Conservation (phyloP, 2,329 filamentous ascomycete genomes). For the Penicillium sp. region DNA sequence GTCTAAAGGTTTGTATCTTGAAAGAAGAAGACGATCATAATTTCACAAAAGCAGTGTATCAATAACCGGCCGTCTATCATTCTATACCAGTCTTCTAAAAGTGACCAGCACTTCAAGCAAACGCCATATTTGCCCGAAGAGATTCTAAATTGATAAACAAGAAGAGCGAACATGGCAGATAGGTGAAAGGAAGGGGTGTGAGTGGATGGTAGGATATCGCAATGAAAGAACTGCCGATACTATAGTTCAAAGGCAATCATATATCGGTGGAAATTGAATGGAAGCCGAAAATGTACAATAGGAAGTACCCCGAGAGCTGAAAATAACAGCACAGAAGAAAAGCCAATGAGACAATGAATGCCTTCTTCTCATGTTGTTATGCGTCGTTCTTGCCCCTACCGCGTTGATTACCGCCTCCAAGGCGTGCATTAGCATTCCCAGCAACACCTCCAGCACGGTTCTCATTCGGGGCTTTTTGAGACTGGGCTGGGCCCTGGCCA, state of each 20-base stretch:
- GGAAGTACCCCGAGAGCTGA: neutral
- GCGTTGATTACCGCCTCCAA: slow-evolving; percentile 24
- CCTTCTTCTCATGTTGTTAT: neutral
- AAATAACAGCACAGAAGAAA: neutral
- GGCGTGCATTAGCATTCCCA: slow-evolving; percentile 20
- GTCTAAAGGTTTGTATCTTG: neutral
- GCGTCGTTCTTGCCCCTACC: slow-evolving; percentile 23
- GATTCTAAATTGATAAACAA: neutral
- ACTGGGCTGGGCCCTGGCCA: slow-evolving; percentile 13
- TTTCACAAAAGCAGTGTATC: neutral
- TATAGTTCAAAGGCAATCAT: neutral
- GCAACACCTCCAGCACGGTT: slow-evolving; percentile 11
- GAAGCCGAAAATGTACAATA: neutral
- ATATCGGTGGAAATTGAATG: neutral
- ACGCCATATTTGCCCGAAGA: neutral
- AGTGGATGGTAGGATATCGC: neutral
- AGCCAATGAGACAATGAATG: neutral
- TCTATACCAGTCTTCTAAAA: neutral
- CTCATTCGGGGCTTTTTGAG: slow-evolving; percentile 11
- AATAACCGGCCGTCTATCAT: neutral
- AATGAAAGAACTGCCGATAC: neutral
- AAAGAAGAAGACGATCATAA: neutral
- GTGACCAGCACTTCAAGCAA: neutral
- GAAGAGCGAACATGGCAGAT: neutral
- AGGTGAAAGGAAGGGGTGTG: neutral